Percentiles rank a stretch among this genome's conserved stretches.
Evolutionary conservation across 2,329 filamentous ascomycete species (phyloP).

Genomic region (Penicillium brasilianum): DNA sequence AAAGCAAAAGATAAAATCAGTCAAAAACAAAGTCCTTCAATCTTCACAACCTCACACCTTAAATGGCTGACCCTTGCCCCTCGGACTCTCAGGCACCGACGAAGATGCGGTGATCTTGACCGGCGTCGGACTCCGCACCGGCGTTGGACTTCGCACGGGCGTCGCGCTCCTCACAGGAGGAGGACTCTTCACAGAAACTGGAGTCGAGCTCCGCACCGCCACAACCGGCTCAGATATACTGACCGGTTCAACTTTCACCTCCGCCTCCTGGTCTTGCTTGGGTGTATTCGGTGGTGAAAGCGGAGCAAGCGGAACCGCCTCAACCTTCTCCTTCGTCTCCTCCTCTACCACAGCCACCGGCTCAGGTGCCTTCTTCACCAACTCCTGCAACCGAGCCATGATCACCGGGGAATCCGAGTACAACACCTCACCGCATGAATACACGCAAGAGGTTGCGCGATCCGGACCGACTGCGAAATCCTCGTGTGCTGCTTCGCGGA

Average conservation of each 20-base stretch:
- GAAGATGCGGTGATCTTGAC: conserved; percentile 3
- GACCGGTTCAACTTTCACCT: conserved; percentile 15
- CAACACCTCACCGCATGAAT: conserved; percentile 55
- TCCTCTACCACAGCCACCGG: conserved; percentile 15
- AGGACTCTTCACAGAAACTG: neutral
- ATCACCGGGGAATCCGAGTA: conserved; percentile 56
- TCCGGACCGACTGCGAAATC: conserved; percentile 54
- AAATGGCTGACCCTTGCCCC: conserved; percentile 18
- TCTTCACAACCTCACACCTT: neutral
- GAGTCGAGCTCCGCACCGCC: conserved; percentile 2
- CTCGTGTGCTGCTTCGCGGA: conserved; percentile 57
- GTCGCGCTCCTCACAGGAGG: neutral
- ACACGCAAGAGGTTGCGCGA: conserved; percentile 51
- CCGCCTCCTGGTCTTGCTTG: neutral
- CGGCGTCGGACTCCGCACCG: conserved; percentile 11
- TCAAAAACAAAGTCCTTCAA: neutral
- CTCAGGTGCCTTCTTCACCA: conserved; percentile 40
- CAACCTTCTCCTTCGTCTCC: conserved; percentile 4
- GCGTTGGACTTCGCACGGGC: conserved; percentile 8
- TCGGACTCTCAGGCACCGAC: conserved; percentile 30
- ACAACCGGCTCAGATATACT: neutral
- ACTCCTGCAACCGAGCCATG: conserved; percentile 46
- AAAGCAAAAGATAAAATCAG: neutral
- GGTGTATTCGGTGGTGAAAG: conserved; percentile 19
- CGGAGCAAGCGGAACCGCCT: neutral